Base-by-base conservation (phyloP, 495 filamentous ascomycete genomes). In the Thermothielavioides terrestris region DNA sequence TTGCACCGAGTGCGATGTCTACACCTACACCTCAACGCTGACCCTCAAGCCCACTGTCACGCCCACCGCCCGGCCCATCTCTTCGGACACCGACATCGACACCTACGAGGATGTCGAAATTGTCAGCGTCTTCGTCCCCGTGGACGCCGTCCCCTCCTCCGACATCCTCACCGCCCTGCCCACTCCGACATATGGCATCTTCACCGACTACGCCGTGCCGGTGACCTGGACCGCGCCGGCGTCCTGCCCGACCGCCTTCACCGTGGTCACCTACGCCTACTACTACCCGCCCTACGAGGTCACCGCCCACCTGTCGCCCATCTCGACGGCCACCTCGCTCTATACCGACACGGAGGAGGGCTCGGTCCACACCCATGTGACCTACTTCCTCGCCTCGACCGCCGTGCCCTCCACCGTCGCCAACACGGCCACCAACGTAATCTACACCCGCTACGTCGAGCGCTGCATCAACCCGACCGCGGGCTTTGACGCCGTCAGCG, bases 171-270 rank as follows among this genome's bases (percentile, higher is more conserved):
- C 20, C 42, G 37, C 43, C 10, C 52, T 46, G 21, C 47, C 58
- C 26, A 37, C 17, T 22, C 12, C 37, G 11, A 17, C 22, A 1
- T 8, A 4, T 30, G 37, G n/a, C 27, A 43, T 54, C 22, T 54
- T 30, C 20, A 72, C 63, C 12, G 42, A 60, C 34, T 71, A 63
- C 36, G 61, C 60, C 14, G 60, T 69, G 28, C 61, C 64, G 20
- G 22, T 72, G 36, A 62, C 61, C 37, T 69, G 54, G 35, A 64
- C 67, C 1, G 71, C 73, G 0, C 63, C 66, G 2, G 54, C 68
- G 0, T 58, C 56, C 32, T 69, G 69, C 53, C 57, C 60, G 1
- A 68, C 63, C 31, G 67, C 69, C 0, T 55, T 66, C 37, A 64
- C 51, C 5, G 53, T 69, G 12, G 53, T 57, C 0, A 67, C 70